Evolutionary conservation across 305 asterid species (phyloP).

Genomic region (Ajuga reptans): DNA sequence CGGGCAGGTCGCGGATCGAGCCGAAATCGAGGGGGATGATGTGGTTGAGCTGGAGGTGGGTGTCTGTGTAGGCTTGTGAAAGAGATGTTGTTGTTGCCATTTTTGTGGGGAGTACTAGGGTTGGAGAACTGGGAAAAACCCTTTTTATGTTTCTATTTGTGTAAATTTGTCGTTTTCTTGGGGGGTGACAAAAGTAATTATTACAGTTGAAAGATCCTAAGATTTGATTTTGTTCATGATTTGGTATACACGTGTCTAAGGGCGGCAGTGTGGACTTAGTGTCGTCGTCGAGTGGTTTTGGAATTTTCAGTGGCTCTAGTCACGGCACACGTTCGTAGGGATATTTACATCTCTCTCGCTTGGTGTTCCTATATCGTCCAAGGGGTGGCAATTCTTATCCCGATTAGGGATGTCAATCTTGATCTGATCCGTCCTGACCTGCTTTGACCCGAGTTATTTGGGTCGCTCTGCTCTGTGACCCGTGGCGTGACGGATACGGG

Average conservation of each 20-base stretch:
- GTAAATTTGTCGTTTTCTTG: background rate
- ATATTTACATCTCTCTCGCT: background rate
- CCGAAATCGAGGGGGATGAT: conserved; percentile 65
- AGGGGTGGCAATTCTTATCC: too few relatives aligned
- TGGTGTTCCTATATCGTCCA: background rate
- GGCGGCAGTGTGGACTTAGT: conserved; percentile 40
- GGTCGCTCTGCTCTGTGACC: too few relatives aligned
- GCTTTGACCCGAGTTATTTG: too few relatives aligned
- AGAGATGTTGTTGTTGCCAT: conserved; percentile 45
- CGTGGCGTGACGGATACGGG: too few relatives aligned
- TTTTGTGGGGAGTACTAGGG: background rate
- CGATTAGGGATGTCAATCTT: too few relatives aligned
- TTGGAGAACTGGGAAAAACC: background rate
- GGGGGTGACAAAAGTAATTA: background rate
- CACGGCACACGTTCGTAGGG: background rate
- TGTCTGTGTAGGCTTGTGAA: conserved; percentile 42
- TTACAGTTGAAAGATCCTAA: background rate
- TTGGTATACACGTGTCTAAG: conserved; percentile 30
- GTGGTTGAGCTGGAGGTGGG: conserved; percentile 33
- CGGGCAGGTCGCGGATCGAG: conserved; percentile 39
- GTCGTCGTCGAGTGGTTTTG: conserved; percentile 29
- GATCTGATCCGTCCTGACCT: too few relatives aligned
- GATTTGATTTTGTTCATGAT: conserved; percentile 15
- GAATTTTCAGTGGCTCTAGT: conserved; percentile 6
- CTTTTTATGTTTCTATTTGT: background rate